Base-by-base conservation (phyloP, 805 yeast genomes). In the Wickerhamomyces pijperi region DNA sequence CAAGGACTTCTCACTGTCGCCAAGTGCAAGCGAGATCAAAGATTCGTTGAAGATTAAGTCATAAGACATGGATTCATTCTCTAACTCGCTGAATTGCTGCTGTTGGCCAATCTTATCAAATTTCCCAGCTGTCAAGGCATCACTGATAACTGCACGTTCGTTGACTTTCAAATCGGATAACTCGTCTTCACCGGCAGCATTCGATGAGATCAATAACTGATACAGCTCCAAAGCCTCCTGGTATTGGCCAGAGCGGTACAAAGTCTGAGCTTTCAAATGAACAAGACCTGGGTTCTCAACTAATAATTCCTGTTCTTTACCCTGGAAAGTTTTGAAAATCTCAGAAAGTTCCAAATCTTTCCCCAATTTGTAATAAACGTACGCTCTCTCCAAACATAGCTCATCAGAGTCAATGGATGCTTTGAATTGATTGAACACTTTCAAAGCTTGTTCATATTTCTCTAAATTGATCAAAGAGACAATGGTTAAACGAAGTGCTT, bases 11-110 rank as follows among this genome's bases (percentile, higher is more conserved):
- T 49, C 40, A 34, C 59, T 60, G 36, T 74, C 58, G 3, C 65
- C 66, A 28, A 60, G 62, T 9, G 72, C 65, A 28, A 77, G 49
- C 33, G 65, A 61, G 19, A 80, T 66, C 51, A 79, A 60, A 0
- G 88, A 71, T 29, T 77, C 72, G 58, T 82, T 82, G 59, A 80
- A 79, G 16, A 73, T 50, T 34, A 72, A 60, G 55, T 82, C 94
- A 53, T 81, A 78, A 3, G 76, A 68, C 15, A 51, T 58, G 7
- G 49, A 49, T 32, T 39, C 41, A 4, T 43, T 40, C 13, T 53
- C 36, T 5, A 56, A 47, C 12, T 46, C 32, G 25, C n/a, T n/a
- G n/a, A n/a, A n/a, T n/a, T n/a, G n/a, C n/a, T n/a, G n/a, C n/a
- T n/a, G n/a, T n/a, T n/a, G n/a, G n/a, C n/a, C n/a, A n/a, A 46